Percentiles rank a stretch among this genome's conserved stretches.
Conservation (phyloP, 78 protist genomes). For the Speleostelium caveatum region DNA sequence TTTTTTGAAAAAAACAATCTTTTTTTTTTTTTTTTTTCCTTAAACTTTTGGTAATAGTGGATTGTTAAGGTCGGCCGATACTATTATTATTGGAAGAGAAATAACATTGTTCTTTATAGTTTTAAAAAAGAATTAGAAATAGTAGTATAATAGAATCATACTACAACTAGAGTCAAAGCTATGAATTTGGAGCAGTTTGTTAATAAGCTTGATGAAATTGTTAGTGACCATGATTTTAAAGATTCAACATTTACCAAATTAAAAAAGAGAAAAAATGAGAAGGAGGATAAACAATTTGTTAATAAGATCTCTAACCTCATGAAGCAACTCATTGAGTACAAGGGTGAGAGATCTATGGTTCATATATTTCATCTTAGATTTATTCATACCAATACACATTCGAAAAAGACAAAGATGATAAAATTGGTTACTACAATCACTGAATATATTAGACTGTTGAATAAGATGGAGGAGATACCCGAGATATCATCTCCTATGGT, state of each 20-base stretch:
- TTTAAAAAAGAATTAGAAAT: background rate
- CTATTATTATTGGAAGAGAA: background rate
- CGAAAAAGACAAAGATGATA: background rate
- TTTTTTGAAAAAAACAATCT: no score
- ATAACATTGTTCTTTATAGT: background rate
- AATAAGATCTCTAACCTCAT: background rate
- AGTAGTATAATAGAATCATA: background rate
- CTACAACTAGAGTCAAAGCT: background rate
- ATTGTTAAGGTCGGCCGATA: background rate
- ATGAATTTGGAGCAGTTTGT: slow-evolving; percentile 26
- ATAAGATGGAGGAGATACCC: no score
- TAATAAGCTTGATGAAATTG: slow-evolving; percentile 36
- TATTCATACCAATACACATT: slow-evolving; percentile 32
- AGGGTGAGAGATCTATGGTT: slow-evolving; percentile 68
- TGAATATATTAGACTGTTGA: slow-evolving; percentile 42
- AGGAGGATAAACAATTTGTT: slow-evolving; percentile 37
- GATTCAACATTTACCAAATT: slow-evolving; percentile 22
- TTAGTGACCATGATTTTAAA: slow-evolving; percentile 48
- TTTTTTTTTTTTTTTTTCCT: background rate
- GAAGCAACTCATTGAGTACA: slow-evolving; percentile 43
- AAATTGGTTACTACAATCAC: slow-evolving; percentile 29
- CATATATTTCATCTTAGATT: slow-evolving; percentile 70
- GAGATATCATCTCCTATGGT: background rate
- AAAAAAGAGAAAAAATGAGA: slow-evolving; percentile 65
- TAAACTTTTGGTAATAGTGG: background rate